Conservation (phyloP, 345 rosid genomes). For the Geranium rotundifolium region DNA sequence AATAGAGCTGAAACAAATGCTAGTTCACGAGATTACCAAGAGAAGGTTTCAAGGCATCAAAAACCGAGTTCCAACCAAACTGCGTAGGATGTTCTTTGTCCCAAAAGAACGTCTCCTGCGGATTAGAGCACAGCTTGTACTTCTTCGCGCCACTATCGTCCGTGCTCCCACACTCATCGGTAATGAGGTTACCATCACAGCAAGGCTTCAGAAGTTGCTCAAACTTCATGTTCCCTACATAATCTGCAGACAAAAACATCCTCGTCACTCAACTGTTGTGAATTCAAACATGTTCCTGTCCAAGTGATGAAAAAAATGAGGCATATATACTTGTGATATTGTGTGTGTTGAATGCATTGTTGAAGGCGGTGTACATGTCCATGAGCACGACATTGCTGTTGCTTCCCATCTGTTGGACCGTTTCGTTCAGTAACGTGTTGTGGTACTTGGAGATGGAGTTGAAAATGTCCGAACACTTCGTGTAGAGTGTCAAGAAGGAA, state of each 20-base stretch:
- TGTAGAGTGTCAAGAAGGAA: slow-evolving; percentile 10
- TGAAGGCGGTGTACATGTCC: slow-evolving; percentile 23
- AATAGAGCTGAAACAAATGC: no score
- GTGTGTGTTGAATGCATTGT: slow-evolving; percentile 13
- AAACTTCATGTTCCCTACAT: not conserved
- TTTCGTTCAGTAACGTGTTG: slow-evolving; percentile 13
- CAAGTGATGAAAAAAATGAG: not conserved
- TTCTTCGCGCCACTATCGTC: slow-evolving; percentile 23
- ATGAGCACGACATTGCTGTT: slow-evolving; percentile 8
- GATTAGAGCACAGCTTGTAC: slow-evolving; percentile 27
- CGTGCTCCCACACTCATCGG: slow-evolving; percentile 21
- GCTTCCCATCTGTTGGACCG: slow-evolving; percentile 13
- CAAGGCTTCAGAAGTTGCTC: slow-evolving; percentile 27
- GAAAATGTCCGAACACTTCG: slow-evolving; percentile 18
- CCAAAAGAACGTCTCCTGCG: slow-evolving; percentile 33
- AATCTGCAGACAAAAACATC: not conserved
- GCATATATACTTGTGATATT: not conserved
- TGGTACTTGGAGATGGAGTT: slow-evolving; percentile 20
- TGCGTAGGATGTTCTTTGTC: slow-evolving; percentile 41
- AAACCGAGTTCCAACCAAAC: slow-evolving; percentile 30
- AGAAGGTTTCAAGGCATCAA: slow-evolving; percentile 11
- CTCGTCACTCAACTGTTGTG: no score
- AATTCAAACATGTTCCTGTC: not conserved
- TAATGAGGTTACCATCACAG: slow-evolving; percentile 18
- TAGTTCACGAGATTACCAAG: slow-evolving; percentile 5